Conservation (phyloP, 345 rosid species). For the Firmiana major region DNA sequence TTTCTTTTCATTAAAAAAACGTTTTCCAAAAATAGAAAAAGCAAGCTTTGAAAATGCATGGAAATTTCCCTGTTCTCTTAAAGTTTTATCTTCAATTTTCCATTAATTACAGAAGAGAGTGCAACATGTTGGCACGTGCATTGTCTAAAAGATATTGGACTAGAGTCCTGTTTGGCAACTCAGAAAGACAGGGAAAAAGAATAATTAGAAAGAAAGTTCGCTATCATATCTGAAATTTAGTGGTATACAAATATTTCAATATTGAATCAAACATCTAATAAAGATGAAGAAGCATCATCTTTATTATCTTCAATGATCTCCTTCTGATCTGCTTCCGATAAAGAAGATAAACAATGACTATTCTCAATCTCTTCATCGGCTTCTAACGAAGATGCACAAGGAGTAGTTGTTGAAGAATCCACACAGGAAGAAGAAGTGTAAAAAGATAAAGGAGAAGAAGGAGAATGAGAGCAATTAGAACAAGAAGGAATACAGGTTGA, state of each 20-base stretch:
- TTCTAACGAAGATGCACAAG: conserved; percentile 28
- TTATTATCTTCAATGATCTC: conserved; percentile 22
- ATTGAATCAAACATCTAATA: conserved; percentile 11
- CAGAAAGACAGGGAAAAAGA: not conserved
- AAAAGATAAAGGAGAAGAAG: conserved; percentile 42
- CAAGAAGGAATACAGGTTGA: conserved; percentile 30
- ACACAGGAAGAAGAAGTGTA: conserved; percentile 43
- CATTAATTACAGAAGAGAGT: not conserved
- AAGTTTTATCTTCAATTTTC: not conserved
- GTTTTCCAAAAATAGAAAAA: not conserved
- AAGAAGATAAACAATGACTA: conserved; percentile 26
- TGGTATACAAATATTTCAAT: conserved; percentile 19
- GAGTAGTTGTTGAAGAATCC: conserved; percentile 18
- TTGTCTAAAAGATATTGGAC: not conserved
- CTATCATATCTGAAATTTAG: conserved; percentile 14
- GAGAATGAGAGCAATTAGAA: conserved; percentile 49
- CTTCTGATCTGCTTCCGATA: conserved; percentile 19
- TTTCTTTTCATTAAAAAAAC: not conserved
- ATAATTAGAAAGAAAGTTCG: not conserved
- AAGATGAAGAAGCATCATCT: conserved; percentile 9
- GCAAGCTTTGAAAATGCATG: not conserved
- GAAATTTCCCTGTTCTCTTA: not conserved
- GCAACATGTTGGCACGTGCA: conserved; percentile 7
- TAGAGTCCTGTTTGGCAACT: not conserved
- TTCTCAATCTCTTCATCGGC: conserved; percentile 28